Evolutionary conservation across 1,139 yeast genomes (phyloP).

Genomic region (Meyerozyma guilliermondii): DNA sequence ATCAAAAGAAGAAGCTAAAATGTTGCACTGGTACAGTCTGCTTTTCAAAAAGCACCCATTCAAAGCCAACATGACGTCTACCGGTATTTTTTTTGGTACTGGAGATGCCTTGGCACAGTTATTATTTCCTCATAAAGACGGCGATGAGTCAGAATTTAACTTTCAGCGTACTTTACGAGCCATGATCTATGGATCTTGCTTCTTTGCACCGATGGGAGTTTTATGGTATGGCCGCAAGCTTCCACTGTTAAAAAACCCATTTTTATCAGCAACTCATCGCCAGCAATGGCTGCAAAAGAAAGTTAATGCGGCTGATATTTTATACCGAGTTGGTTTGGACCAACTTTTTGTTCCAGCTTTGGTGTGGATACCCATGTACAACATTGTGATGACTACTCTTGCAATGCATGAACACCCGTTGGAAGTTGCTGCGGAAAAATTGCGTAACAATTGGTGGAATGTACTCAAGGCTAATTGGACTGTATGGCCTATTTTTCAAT

Average conservation of each 20-base stretch:
- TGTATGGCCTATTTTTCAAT: conserved; percentile 43
- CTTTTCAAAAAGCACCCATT: conserved; percentile 45
- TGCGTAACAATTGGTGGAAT: conserved; percentile 38
- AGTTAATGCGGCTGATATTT: conserved; percentile 24
- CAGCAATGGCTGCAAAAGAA: conserved; percentile 10
- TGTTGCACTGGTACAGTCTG: conserved; percentile 34
- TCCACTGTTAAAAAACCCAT: conserved; percentile 44
- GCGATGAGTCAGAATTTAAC: conserved; percentile 26
- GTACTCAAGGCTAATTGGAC: conserved; percentile 40
- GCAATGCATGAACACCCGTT: conserved; percentile 36
- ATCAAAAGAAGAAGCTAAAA: conserved; percentile 1
- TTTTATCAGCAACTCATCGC: conserved; percentile 15
- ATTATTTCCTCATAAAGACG: conserved; percentile 36
- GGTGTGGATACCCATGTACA: conserved; percentile 44
- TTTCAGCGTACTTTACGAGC: conserved; percentile 57
- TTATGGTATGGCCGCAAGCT: conserved; percentile 60
- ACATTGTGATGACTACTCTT: conserved; percentile 34
- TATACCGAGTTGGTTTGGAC: conserved; percentile 33
- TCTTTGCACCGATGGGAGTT: conserved; percentile 74
- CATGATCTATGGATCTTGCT: conserved; percentile 63
- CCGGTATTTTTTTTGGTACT: conserved; percentile 61
- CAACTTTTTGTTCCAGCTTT: conserved; percentile 31
- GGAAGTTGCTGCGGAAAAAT: conserved; percentile 27
- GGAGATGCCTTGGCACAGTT: conserved; percentile 76
- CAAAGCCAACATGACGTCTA: conserved; percentile 49